Conservation (phyloP, 306 rosid species). For the Benincasa hispida region DNA sequence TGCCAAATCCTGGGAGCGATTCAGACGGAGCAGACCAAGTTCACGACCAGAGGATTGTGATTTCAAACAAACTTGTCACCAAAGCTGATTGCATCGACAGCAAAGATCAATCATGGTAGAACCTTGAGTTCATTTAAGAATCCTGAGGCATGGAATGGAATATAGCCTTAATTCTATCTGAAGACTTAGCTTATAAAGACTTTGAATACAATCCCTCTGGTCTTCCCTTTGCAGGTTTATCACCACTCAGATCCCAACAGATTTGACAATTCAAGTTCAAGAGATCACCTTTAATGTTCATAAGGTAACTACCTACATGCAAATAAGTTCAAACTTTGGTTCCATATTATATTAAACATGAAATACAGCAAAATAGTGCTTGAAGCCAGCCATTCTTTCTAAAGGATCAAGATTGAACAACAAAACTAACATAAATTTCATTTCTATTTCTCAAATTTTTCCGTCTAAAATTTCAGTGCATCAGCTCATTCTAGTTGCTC, state of each 20-base stretch:
- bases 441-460: not conserved
- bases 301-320: constrained; percentile 42
- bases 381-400: not conserved
- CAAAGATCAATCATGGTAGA: constrained; percentile 50
- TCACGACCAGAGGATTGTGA: constrained; percentile 43
- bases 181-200: not conserved
- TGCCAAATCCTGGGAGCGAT: constrained; percentile 21
- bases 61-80: constrained; percentile 43
- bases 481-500: not conserved
- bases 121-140: not conserved
- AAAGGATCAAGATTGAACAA: not conserved
- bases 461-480: not conserved
- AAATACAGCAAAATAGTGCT: not conserved
- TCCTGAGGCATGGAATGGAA: not conserved
- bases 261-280: constrained; percentile 56
- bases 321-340: not conserved
- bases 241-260: constrained; percentile 73
- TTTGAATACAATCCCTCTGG: not conserved
- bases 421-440: not conserved
- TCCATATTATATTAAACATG: constrained; percentile 3
- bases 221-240: constrained; percentile 48
- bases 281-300: constrained; percentile 62
- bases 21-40: constrained; percentile 26
- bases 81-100: constrained; percentile 35
- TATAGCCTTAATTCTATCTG: not conserved